Evolutionary conservation across 306 rosid species (phyloP), one percentile per base, ranked within the genome.

Genomic region (Vicia villosa): DNA sequence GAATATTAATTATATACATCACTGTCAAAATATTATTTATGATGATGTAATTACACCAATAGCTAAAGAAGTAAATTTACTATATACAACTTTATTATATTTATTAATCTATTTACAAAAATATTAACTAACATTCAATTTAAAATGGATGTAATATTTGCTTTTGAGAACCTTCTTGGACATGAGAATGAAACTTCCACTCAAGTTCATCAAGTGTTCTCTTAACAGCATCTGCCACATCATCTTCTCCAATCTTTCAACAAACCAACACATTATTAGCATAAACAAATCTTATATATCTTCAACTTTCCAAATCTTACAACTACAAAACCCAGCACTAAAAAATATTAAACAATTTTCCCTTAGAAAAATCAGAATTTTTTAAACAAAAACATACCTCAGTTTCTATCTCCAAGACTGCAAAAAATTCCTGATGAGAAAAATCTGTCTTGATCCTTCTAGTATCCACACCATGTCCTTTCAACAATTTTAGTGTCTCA

Each of bases 401-500:
- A 34, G 72, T 49, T 32, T 84, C 76, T 15, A 73, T 66, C 61
- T 82, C 88, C 0, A 91, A 56, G 46, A 40, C 64, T 3, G 83
- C 85, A 26, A 79, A 80, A 66, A 86, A 79, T 20, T 79, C 85
- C 1, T 77, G 19, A 10, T 73, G 24, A 4, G 87, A 72, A 79
- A 86, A 82, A 47, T n/a, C 66, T 22, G 97, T 80, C 4, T 46
- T 76, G 66, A 91, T 73, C 41, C 74, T 78, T 60, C 30, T 83
- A 12, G 76, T 66, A 15, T 83, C 80, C 19, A 83, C 36, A 37
- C 88, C 86, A 41, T 58, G 50, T 10, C 14, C 45, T 74, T 81
- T 83, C 82, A 88, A 81, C 68, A 73, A 72, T 54, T 79, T 80
- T 1, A 91, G 88, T 40, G 50, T 71, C 79, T 82, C 87, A 63